These are phyloP conservation scores for Oenanthe sinensis DNA, from an alignment of 129 eudicot species.

Conservation along the genomic window DNA sequence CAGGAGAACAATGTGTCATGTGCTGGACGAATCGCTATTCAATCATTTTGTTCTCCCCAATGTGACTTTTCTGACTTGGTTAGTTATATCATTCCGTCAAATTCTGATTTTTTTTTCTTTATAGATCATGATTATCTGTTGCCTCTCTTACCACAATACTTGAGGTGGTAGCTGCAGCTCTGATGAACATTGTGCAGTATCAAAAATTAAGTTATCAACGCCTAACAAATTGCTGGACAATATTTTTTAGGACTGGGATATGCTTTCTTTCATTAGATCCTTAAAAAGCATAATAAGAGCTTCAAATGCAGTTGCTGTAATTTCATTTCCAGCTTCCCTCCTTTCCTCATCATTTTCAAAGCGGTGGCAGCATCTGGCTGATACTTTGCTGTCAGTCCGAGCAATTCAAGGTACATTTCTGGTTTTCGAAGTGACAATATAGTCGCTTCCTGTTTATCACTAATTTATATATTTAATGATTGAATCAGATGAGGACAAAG, in stretches of 20 bases:
- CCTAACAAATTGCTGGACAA: background rate
- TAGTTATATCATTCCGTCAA: background rate
- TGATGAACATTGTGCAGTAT: background rate
- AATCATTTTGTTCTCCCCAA: conserved; percentile 84
- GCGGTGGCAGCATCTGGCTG: conserved; percentile 97
- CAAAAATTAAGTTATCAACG: background rate
- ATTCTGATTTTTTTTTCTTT: background rate
- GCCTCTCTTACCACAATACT: background rate
- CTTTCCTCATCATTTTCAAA: conserved; percentile 63
- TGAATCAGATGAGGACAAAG: conserved; percentile 90
- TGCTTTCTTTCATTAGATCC: conserved; percentile 80
- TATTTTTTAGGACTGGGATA: conserved; percentile 74
- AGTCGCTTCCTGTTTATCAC: background rate
- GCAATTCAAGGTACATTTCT: conserved; percentile 74
- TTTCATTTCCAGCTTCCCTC: conserved; percentile 80
- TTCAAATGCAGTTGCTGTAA: conserved; percentile 79
- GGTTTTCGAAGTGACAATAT: conserved; percentile 3
- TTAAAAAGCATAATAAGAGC: conserved; percentile 68
- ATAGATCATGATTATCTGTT: too few species aligned
- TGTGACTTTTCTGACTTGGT: conserved; percentile 77
- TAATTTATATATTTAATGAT: conserved; percentile 11
- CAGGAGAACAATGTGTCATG: conserved; percentile 46
- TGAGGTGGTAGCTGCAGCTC: conserved; percentile 5
- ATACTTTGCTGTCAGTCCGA: conserved; percentile 80
- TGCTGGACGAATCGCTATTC: conserved; percentile 82